phyloP scores from a whole-genome alignment of 208 protist species.

The Leishmania amazonensis region DNA sequence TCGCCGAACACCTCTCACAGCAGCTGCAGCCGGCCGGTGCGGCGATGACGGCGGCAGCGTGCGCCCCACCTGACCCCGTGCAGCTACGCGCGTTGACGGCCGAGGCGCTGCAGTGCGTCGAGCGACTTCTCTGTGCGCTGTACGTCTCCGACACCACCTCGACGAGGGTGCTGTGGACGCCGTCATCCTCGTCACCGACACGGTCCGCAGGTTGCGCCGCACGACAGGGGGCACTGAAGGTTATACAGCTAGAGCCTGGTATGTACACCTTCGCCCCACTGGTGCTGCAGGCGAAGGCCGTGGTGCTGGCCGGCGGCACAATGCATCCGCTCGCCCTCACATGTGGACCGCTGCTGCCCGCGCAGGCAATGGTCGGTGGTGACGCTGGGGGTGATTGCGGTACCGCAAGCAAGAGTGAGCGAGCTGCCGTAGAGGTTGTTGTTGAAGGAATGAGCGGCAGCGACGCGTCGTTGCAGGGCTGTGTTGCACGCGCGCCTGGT shows the following conservation, averaged over 20 bases:
- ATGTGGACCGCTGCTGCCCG: constrained; percentile 66
- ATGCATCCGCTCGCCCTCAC: constrained; percentile 92
- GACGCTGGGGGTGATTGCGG: neutral
- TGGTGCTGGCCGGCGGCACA: constrained; percentile 92
- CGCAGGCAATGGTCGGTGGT: neutral
- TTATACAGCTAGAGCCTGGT: constrained; percentile 78
- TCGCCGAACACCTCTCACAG: constrained; percentile 1
- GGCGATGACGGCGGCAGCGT: neutral
- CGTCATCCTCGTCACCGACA: neutral
- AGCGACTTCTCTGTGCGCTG: constrained; percentile 29
- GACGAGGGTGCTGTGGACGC: constrained; percentile 30
- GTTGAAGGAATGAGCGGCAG: neutral
- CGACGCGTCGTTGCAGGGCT: neutral
- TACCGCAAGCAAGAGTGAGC: neutral
- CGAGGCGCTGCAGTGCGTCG: constrained; percentile 34
- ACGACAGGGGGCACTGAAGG: constrained; percentile 23
- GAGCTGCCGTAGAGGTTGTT: neutral
- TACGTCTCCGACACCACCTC: constrained; percentile 32
- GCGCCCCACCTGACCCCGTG: neutral
- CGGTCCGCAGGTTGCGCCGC: neutral
- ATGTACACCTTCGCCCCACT: constrained; percentile 61
- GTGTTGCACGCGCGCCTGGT: neutral
- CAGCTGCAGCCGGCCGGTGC: neutral
- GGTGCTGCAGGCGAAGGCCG: constrained; percentile 48
- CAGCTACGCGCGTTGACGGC: constrained; percentile 13